These are phyloP conservation scores for Geranium incanum DNA, from an alignment of 441 rosid species.

Conservation along the genomic window DNA sequence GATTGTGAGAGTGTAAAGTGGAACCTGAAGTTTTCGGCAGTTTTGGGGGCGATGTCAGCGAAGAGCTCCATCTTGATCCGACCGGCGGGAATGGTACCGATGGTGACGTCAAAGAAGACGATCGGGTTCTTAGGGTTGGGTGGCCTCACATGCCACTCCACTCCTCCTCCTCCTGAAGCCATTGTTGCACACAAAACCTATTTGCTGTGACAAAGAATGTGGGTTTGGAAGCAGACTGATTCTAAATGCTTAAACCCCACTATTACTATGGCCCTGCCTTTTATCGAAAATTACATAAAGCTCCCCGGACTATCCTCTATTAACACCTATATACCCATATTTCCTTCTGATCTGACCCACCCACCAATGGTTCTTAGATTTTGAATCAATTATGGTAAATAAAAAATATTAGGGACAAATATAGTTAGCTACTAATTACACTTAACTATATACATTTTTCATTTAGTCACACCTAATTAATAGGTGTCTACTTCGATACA, in stretches of 20 bases:
- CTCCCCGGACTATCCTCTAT: too few species aligned
- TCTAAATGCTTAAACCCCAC: background rate
- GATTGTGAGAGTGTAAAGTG: background rate
- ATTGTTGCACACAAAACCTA: slow-evolving; percentile 17
- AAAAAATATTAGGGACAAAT: too few species aligned
- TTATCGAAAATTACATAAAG: too few species aligned
- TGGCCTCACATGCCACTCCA: slow-evolving; percentile 93
- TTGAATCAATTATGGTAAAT: too few species aligned
- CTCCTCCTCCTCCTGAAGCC: slow-evolving; percentile 49
- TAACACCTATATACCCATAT: too few species aligned
- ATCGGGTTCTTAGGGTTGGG: slow-evolving; percentile 88
- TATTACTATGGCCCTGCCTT: background rate
- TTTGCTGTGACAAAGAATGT: background rate
- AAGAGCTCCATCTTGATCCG: slow-evolving; percentile 97
- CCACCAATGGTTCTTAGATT: too few species aligned
- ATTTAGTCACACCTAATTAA: too few species aligned
- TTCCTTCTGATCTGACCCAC: too few species aligned
- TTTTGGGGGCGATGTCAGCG: slow-evolving; percentile 80
- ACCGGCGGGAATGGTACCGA: slow-evolving; percentile 85
- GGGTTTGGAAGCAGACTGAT: background rate
- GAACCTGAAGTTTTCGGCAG: slow-evolving; percentile 92
- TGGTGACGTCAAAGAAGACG: slow-evolving; percentile 85
- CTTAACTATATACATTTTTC: too few species aligned
- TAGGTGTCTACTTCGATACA: too few species aligned
- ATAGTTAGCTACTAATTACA: too few species aligned